A percentile compares a stretch with the other conserved stretches of the same genome.
phyloP scores from a whole-genome alignment of 768 basidiomycete species.

The Nevesoporus exiguus region DNA sequence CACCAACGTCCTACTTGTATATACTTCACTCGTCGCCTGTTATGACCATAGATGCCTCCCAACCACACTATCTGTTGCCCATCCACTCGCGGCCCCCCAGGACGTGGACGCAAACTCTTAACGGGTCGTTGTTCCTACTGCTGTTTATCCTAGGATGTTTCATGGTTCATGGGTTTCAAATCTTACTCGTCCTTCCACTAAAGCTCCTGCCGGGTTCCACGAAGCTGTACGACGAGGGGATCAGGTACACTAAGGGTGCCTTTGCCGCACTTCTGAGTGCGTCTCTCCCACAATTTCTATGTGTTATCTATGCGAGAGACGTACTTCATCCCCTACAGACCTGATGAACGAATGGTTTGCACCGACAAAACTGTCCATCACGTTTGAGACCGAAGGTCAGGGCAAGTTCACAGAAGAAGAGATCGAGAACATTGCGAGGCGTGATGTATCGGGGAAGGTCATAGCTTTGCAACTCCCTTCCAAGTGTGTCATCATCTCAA shows the following conservation, averaged over 20 bases:
- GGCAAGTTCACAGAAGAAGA: conserved; percentile 62
- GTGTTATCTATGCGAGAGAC: not conserved
- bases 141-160: conserved; percentile 64
- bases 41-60: conserved; percentile 20
- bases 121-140: conserved; percentile 50
- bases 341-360: conserved; percentile 81
- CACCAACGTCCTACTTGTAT: not conserved
- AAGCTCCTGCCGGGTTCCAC: conserved; percentile 60
- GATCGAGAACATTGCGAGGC: conserved; percentile 52
- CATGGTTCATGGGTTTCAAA: conserved; percentile 70
- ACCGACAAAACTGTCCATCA: conserved; percentile 67
- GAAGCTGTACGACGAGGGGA: conserved; percentile 61
- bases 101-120: conserved; percentile 50
- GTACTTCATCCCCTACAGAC: conserved; percentile 41
- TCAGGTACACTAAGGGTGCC: conserved; percentile 78
- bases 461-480: conserved; percentile 66
- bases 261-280: conserved; percentile 73
- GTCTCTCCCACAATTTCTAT: conserved; percentile 25
- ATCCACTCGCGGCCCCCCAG: conserved; percentile 51
- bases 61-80: conserved; percentile 41
- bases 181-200: conserved; percentile 66
- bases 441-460: conserved; percentile 54
- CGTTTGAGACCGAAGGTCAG: conserved; percentile 67
- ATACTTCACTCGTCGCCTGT: not conserved
- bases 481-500: conserved; percentile 82